These are phyloP conservation scores for Backusella liffmaniae DNA, from an alignment of 192 early-diverging fungal species.

Conservation along the genomic window DNA sequence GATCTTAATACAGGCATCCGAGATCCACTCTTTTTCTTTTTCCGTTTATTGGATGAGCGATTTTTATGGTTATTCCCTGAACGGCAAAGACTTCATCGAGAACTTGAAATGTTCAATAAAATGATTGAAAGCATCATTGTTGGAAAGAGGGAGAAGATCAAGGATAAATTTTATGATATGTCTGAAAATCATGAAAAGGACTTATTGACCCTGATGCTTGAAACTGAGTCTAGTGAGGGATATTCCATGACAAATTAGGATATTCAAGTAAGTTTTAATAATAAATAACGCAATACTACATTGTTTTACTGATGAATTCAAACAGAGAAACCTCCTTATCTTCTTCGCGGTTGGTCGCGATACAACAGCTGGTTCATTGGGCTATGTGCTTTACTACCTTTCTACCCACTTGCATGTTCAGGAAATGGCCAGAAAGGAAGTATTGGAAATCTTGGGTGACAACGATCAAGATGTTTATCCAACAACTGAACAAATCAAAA, in stretches of 20 bases:
- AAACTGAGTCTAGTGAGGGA: neutral
- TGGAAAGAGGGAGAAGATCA: neutral
- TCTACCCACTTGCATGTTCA: constrained; percentile 49
- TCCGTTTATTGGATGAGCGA: constrained; percentile 47
- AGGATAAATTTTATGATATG: neutral
- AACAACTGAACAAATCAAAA: constrained; percentile 49
- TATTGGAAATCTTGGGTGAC: constrained; percentile 52
- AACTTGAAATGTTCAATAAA: constrained; percentile 3
- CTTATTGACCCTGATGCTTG: constrained; percentile 34
- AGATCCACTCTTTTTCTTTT: constrained; percentile 50
- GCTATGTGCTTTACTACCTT: constrained; percentile 44
- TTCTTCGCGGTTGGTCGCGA: constrained; percentile 60
- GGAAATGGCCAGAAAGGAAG: constrained; percentile 52
- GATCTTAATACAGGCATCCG: neutral
- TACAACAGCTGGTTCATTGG: constrained; percentile 52
- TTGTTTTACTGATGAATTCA: too few species aligned
- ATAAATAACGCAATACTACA: neutral
- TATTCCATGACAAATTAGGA: neutral
- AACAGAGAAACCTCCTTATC: constrained; percentile 23
- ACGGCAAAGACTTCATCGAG: neutral
- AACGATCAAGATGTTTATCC: constrained; percentile 45
- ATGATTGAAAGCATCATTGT: constrained; percentile 12
- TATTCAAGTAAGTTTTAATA: neutral
- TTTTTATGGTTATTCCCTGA: constrained; percentile 1
- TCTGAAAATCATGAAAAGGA: constrained; percentile 19